These are phyloP conservation scores for Hymenoscyphus linearis DNA, from an alignment of 2,329 filamentous ascomycete genomes.

Conservation along the genomic window DNA sequence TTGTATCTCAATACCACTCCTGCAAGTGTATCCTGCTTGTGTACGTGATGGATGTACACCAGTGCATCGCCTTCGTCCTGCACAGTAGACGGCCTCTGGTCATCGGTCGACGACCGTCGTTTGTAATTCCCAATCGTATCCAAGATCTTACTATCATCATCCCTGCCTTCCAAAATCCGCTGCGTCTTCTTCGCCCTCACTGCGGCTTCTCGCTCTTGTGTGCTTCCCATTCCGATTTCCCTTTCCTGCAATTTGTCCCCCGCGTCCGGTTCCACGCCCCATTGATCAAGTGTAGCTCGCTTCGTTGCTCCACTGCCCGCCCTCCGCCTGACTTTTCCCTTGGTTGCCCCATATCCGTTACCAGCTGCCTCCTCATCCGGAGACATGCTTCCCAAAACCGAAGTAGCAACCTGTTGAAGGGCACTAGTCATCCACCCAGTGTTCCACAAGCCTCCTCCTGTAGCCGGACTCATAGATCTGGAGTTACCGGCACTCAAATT, in stretches of 20 bases:
- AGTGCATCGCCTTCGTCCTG: slow-evolving; percentile 67
- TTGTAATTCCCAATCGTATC: slow-evolving; percentile 35
- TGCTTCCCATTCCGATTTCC: slow-evolving; percentile 47
- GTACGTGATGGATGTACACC: slow-evolving; percentile 85
- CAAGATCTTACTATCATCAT: slow-evolving; percentile 53
- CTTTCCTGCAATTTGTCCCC: slow-evolving; percentile 9
- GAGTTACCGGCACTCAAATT: slow-evolving; percentile 8
- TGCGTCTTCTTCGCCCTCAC: slow-evolving; percentile 52
- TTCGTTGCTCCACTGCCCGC: slow-evolving; percentile 1
- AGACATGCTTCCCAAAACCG: slow-evolving; percentile 29
- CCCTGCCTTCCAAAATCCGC: slow-evolving; percentile 55
- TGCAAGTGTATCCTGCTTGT: slow-evolving; percentile 78
- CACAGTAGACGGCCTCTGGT: slow-evolving; percentile 15
- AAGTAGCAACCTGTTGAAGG: slow-evolving; percentile 30
- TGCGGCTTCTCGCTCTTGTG: slow-evolving; percentile 48
- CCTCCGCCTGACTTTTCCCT: background rate
- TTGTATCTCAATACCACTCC: slow-evolving; percentile 87
- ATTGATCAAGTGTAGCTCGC: slow-evolving; percentile 17
- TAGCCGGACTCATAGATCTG: background rate
- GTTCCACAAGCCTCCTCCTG: slow-evolving; percentile 19
- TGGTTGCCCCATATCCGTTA: background rate
- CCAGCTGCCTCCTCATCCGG: slow-evolving; percentile 12
- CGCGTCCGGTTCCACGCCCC: slow-evolving; percentile 26
- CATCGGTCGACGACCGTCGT: slow-evolving; percentile 28
- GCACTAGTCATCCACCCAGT: slow-evolving; percentile 29